Percentiles rank a stretch among this genome's conserved stretches.
Evolutionary conservation across 257 asterid species (phyloP).

Genomic region (Primulina eburnea): DNA sequence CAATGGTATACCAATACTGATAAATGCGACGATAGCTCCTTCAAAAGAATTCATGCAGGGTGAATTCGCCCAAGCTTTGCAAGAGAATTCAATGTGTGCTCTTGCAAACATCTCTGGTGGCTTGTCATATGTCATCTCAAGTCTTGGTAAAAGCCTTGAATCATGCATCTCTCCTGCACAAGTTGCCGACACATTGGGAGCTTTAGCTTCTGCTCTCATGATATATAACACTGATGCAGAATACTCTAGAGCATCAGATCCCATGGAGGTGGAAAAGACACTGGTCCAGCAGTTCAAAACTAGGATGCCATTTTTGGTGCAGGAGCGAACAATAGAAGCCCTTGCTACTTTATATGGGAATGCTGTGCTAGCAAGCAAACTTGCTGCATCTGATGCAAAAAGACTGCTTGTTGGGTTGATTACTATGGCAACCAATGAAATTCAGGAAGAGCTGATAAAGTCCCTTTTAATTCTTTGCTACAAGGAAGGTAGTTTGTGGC

Average conservation of each 20-base stretch:
- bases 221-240: constrained; percentile 89
- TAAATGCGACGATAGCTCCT: constrained; percentile 98
- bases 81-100: constrained; percentile 98
- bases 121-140: constrained; percentile 82
- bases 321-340: constrained; percentile 96
- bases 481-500: constrained; percentile 89
- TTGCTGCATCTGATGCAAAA: constrained; percentile 89
- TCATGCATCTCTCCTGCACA: constrained; percentile 94
- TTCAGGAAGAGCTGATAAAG: constrained; percentile 84
- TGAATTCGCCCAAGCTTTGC: constrained; percentile 97
- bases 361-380: constrained; percentile 62
- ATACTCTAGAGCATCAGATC: constrained; percentile 76
- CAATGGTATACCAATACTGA: constrained; percentile 88
- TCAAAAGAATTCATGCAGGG: constrained; percentile 99
- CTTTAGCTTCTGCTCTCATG: constrained; percentile 98
- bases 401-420: constrained; percentile 87
- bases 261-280: constrained; percentile 84
- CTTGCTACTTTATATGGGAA: constrained; percentile 98
- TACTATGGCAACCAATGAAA: constrained; percentile 89
- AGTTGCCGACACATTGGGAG: constrained; percentile 94
- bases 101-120: constrained; percentile 99
- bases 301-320: constrained; percentile 63
- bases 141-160: constrained; percentile 98
- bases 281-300: constrained; percentile 76
- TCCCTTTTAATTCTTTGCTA: constrained; percentile 85